These are phyloP conservation scores for Hypericum androsaemum DNA, from an alignment of 345 rosid genomes.

Conservation along the genomic window DNA sequence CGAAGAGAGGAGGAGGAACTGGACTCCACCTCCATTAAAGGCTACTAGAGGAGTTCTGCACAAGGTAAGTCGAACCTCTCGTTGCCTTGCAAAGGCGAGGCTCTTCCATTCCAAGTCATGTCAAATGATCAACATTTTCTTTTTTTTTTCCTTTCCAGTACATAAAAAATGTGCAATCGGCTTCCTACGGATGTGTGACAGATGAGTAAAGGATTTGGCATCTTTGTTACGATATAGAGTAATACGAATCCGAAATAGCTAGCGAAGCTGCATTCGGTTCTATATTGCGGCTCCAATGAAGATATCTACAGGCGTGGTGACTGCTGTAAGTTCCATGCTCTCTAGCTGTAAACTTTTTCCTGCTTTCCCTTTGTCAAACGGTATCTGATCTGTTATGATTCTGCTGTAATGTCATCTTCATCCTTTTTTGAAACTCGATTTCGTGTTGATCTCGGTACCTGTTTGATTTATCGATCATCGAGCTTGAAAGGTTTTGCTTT, in stretches of 20 bases:
- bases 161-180: constrained; percentile 82
- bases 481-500: too few species aligned
- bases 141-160: constrained; percentile 60
- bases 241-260: neutral
- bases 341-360: too few species aligned
- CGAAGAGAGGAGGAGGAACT: constrained; percentile 55
- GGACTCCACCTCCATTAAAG: constrained; percentile 71
- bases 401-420: too few species aligned
- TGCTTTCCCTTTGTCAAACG: too few species aligned
- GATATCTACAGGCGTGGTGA: neutral
- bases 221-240: constrained; percentile 3
- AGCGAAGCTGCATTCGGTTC: neutral
- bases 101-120: neutral
- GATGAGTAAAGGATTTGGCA: constrained; percentile 46
- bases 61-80: constrained; percentile 41
- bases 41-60: constrained; percentile 60
- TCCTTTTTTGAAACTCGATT: too few species aligned
- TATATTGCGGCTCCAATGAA: neutral
- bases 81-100: too few species aligned
- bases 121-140: constrained; percentile 2
- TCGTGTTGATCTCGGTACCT: too few species aligned
- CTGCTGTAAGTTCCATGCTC: neutral
- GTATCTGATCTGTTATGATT: too few species aligned
- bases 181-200: constrained; percentile 84
- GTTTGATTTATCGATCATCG: too few species aligned